Base-by-base conservation (phyloP, 495 filamentous ascomycete genomes). In the Apodospora peruviana region DNA sequence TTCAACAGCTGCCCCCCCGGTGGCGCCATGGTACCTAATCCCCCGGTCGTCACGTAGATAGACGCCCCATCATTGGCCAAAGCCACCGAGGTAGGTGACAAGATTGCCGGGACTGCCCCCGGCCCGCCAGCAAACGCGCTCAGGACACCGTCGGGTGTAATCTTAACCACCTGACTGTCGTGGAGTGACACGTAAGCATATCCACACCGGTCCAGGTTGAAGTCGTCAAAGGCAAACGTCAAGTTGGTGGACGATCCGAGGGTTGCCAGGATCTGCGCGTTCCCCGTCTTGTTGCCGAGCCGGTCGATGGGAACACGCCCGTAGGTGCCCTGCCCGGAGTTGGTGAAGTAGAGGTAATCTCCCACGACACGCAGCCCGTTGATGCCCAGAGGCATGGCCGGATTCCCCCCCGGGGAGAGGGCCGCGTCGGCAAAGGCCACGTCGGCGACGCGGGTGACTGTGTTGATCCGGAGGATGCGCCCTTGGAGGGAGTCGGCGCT, bases 281-380 rank as follows among this genome's bases (percentile, higher is more conserved):
- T 9, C 11, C 65, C 62, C 0, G 62, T 47, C 2, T 44, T 54
- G 14, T 37, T 20, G 3, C 63, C 68, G 16, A 59, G 36, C 0
- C 47, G 48, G 24, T 60, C 56, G 29, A 74, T 63, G 0, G 24
- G 48, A 3, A 70, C 53, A 3, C 58, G 55, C 1, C 53, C 65
- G 39, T 69, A 75, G 4, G 55, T 58, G 3, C 56, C 58, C 27
- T 58, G 52, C 0, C 57, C 65, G 7, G 68, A 62, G 32, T 70
- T 70, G 8, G 70, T 70, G 44, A 73, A 75, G 44, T 70, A 71
- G 0, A 71, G 55, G 39, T 63, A 58, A 0, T 39, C 52, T 1
- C 48, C 56, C 0, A 37, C 17, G 19, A 67, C 42, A 25, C 56
- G 52, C 1, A 75, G 17, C 4, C 70, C 70, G 36, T 72, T 72